Evolutionary conservation across 805 yeast genomes (phyloP), one percentile per base, ranked within the genome.

Genomic region (Hanseniaspora mollemarum): DNA sequence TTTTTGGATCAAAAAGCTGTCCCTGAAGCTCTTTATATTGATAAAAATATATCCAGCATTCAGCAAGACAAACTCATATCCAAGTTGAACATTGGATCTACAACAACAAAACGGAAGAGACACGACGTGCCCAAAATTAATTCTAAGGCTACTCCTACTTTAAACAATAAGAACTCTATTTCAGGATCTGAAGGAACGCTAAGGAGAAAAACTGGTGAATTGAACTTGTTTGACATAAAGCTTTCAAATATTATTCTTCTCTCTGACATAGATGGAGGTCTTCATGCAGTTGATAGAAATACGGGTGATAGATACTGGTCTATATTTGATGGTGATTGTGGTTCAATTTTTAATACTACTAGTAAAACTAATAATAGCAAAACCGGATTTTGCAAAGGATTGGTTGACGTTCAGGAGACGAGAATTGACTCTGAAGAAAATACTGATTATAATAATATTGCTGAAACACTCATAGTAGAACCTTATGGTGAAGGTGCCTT

Each of bases 401-500:
- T 83, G 49, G 85, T 83, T 10, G 64, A 67, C 28, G 71, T 66
- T 0, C 53, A 62, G 5, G 53, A 65, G 6, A 59, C 58, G 21
- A 39, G 24, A 24, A 46, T 46, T 4, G 39, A 38, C 10, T 55
- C 62, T 4, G 40, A 51, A 18, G 51, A 52, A 25, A 21, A 16
- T 3, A 32, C 39, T n/a, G 44, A 46, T 7, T 32, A 39, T 16
- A 40, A 46, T 16, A 40, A 41, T 15, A 8, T 50, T 19, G 58
- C 73, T 4, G 68, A 65, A 46, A 75, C 81, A 0, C 84, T 96
- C 90, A 80, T 90, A 48, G 90, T 92, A 1, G 98, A 92, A 58
- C 97, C 97, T 0, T 76, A 74, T 56, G 81, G 80, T 4, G 95
- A 84, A 53, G 98, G 98, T 1, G 70, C 81, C 0, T 69, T 92